A percentile compares a stretch with the other conserved stretches of the same genome.
Conservation (phyloP, 179 eudicot genomes). For the Spergularia azorica region DNA sequence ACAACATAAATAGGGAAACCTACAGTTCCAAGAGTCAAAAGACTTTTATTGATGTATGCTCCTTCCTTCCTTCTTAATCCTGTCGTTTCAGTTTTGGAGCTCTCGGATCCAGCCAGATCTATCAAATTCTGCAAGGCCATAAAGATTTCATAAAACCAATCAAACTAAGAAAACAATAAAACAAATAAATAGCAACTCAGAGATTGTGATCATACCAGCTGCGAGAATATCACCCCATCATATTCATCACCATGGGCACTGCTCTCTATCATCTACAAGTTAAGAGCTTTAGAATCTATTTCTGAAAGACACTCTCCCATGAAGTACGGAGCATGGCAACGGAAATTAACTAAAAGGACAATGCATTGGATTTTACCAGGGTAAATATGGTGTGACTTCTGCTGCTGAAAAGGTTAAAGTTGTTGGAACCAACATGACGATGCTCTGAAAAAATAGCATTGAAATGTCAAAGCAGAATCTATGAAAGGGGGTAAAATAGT, state of each 20-base stretch:
- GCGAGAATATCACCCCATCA: conserved; percentile 96
- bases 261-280: conserved; percentile 88
- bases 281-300: neutral
- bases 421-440: conserved; percentile 98
- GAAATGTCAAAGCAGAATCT: conserved; percentile 6
- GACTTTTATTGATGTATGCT: conserved; percentile 94
- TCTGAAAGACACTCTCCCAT: neutral
- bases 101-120: conserved; percentile 97
- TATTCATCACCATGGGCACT: conserved; percentile 95
- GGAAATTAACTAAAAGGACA: neutral
- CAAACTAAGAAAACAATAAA: neutral
- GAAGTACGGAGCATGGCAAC: neutral
- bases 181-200: neutral
- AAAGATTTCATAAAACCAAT: neutral
- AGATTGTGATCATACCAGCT: conserved; percentile 56
- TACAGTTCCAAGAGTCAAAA: conserved; percentile 97
- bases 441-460: conserved; percentile 62
- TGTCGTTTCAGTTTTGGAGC: conserved; percentile 97
- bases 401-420: conserved; percentile 90
- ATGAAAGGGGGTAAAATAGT: conserved; percentile 1
- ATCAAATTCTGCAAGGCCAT: conserved; percentile 63
- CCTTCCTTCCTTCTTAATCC: conserved; percentile 97
- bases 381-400: conserved; percentile 97
- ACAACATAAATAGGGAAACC: conserved; percentile 29
- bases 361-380: conserved; percentile 51